phyloP scores from a whole-genome alignment of 345 rosid species.

The Eutrema japonicum region DNA sequence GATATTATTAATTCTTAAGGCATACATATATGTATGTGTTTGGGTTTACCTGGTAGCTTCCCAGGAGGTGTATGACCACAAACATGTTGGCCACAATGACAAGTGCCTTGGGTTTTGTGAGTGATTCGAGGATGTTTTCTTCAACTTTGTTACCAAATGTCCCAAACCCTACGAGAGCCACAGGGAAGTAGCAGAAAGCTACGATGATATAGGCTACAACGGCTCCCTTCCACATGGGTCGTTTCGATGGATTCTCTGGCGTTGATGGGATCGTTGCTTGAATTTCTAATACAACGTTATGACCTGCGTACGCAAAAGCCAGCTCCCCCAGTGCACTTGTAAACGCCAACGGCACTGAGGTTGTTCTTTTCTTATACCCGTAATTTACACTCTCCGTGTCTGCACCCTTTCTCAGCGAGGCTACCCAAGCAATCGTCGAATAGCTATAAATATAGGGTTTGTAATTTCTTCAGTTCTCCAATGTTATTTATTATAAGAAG shows the following conservation, averaged over 20 bases:
- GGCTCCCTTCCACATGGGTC: constrained; percentile 85
- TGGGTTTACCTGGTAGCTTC: constrained; percentile 65
- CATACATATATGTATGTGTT: too few species aligned
- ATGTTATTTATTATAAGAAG: too few species aligned
- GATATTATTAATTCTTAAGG: too few species aligned
- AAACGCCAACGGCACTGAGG: constrained; percentile 54
- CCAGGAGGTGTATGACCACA: constrained; percentile 77
- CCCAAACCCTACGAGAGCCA: constrained; percentile 61
- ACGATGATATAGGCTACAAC: constrained; percentile 65
- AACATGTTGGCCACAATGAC: constrained; percentile 70
- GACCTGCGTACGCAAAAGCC: constrained; percentile 86
- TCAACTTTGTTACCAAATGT: constrained; percentile 57
- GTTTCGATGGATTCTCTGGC: constrained; percentile 79
- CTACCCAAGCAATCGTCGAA: constrained; percentile 84
- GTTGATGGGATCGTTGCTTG: constrained; percentile 92
- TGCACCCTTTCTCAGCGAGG: constrained; percentile 52
- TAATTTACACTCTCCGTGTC: constrained; percentile 48
- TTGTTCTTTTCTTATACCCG: constrained; percentile 41
- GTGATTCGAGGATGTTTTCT: constrained; percentile 62
- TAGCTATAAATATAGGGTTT: constrained; percentile 42
- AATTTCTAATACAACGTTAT: constrained; percentile 82
- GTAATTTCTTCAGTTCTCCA: too few species aligned
- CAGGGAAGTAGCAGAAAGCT: constrained; percentile 87
- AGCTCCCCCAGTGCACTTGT: constrained; percentile 68
- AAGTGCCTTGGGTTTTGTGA: constrained; percentile 59